Base-by-base conservation (phyloP, 768 basidiomycete genomes). In the Russula olivacea region DNA sequence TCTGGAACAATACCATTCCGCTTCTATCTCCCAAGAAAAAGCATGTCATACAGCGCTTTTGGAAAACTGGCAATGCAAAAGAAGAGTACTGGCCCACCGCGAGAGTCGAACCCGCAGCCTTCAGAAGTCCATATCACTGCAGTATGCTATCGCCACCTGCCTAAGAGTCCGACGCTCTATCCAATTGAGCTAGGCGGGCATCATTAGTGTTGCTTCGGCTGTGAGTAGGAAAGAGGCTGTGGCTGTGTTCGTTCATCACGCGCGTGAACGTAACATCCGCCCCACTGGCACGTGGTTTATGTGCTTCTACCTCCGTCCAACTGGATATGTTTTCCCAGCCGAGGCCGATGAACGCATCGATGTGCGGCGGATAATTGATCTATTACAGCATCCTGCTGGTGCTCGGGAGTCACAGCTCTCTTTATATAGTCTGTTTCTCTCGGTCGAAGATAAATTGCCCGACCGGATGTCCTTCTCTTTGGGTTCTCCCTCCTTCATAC, bases 81-180 rank as follows among this genome's bases (percentile, higher is more conserved):
- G 41, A 43, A 43, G n/a, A 43, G 41, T 43, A n/a, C 41, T 43
- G n/a, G 80, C 80, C 80, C 80, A 81, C 80, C 80, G 80, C 80
- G 80, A 80, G 80, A 78, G 79, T 81, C 80, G 80, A 81, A 81
- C 80, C 80, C 79, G 80, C 80, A 81, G 79, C 80, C 79, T 81
- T 81, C 78, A 79, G 80, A n/a, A n/a, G n/a, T n/a, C n/a, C n/a
- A n/a, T n/a, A 80, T 80, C 55, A 43, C 21, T 14, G 21, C 23
- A 38, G 32, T 34, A 23, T 2, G 15, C 7, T 40, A 40, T 5
- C n/a, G n/a, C n/a, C 30, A 43, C 54, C 58, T 52, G 30, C 55
- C 59, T 82, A 81, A 81, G 79, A 82, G 80, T 82, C 81, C 81
- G 81, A 81, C 81, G 80, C 81, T 82, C 81, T 81, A 82, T 81